Base-by-base conservation (phyloP, 2,329 filamentous ascomycete species). In the Aspergillus brasiliensis region DNA sequence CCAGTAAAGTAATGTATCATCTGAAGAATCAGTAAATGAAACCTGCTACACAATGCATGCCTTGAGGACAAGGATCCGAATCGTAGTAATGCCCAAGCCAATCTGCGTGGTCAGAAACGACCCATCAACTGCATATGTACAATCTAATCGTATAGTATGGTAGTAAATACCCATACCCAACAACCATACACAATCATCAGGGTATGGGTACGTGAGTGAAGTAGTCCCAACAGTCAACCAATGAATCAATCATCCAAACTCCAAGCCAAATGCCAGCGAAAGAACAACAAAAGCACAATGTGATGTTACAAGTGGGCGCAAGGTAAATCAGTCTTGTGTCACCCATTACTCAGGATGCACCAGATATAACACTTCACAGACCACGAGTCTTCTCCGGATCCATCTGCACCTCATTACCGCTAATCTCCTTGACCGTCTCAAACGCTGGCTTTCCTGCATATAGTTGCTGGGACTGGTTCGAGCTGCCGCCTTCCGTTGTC, bases 361-460 rank as follows among this genome's bases (percentile, higher is more conserved):
- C 34, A 44, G 3, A 42, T 21, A 37, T 19, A 8, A 27, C 13
- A 13, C 5, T 28, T 74, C 62, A 79, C 63, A 80, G 64, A 8
- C 79, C 78, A 27, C 79, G 73, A n/a, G 78, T 80, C 74, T 80
- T 79, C 70, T 79, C 77, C 19, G 77, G 77, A 63, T 81, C 79
- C 75, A 80, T 80, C 62, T 76, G 68, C n/a, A 74, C 75, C 72
- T 90, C 89, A 75, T 90, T 86, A 47, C 88, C 89, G 69, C 84
- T 86, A 51, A 87, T 88, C 75, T 85, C 82, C 76, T 85, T 86
- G 63, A 86, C 85, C n/a, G 80, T 77, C 59, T 86, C 84, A 73
- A 90, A 92, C 8, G 89, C 90, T 48, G 87, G 83, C 71, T 86
- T 87, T 31, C 92, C 92, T 15, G 88, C 91, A 75, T 96, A 96